Evolutionary conservation across 1,284 basidiomycete species (phyloP).

Genomic region (Ganoderma boninense): DNA sequence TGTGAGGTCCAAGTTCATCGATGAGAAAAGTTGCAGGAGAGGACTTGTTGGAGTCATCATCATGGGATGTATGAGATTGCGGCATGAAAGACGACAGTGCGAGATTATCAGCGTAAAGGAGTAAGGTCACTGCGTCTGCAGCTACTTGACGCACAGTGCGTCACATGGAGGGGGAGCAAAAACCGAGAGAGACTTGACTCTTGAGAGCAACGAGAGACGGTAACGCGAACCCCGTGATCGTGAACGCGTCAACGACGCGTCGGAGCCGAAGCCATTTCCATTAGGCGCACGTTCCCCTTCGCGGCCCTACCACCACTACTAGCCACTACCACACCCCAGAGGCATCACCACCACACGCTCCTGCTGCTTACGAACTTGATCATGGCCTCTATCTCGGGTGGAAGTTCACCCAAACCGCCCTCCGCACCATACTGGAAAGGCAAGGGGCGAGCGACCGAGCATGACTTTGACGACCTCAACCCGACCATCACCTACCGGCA

Average conservation of each 20-base stretch:
- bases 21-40: neutral
- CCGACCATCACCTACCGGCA: conserved; percentile 80
- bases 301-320: neutral
- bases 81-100: neutral
- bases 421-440: conserved; percentile 51
- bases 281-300: neutral
- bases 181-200: too few relatives aligned
- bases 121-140: too few relatives aligned
- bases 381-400: neutral
- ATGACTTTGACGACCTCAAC: conserved; percentile 63
- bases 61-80: neutral
- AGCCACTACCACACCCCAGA: neutral
- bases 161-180: too few relatives aligned
- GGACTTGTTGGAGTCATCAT: neutral
- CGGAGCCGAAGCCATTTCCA: neutral
- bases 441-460: conserved; percentile 54
- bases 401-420: neutral
- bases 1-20: neutral
- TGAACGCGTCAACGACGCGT: conserved; percentile 3
- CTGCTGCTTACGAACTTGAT: neutral
- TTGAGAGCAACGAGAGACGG: too few relatives aligned
- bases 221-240: conserved; percentile 5
- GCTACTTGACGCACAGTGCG: too few relatives aligned
- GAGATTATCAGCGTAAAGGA: neutral
- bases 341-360: neutral